These are phyloP conservation scores for Schwanniomyces pseudopolymorphus DNA, from an alignment of 805 yeast genomes.

Conservation along the genomic window DNA sequence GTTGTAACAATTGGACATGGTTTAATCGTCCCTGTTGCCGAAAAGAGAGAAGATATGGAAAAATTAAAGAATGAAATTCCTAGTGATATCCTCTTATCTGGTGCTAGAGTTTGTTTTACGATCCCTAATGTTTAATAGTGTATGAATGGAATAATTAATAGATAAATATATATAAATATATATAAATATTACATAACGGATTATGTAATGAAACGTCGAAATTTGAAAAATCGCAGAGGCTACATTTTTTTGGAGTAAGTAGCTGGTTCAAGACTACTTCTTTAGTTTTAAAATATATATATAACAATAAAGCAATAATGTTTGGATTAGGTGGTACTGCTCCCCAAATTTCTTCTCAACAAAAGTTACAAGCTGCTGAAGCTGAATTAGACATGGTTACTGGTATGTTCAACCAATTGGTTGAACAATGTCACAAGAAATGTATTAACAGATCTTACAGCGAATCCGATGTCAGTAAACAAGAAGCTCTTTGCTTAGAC, in stretches of 20 bases:
- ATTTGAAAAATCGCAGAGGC: constrained; percentile 5
- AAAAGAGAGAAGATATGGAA: constrained; percentile 25
- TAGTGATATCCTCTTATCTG: constrained; percentile 25
- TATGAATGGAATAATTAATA: not conserved
- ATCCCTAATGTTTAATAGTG: constrained; percentile 32
- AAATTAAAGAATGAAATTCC: constrained; percentile 17
- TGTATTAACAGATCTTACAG: constrained; percentile 69
- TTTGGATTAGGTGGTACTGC: constrained; percentile 76
- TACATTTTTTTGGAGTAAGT: not conserved
- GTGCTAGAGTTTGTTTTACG: constrained; percentile 34
- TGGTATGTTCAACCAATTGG: constrained; percentile 93
- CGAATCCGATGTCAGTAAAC: constrained; percentile 74
- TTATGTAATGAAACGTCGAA: constrained; percentile 4
- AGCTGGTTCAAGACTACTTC: constrained; percentile 3
- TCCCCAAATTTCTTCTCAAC: constrained; percentile 72
- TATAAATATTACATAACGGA: constrained; percentile 3
- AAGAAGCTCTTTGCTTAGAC: constrained; percentile 85
- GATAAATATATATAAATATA: not conserved
- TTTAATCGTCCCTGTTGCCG: constrained; percentile 29
- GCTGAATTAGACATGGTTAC: constrained; percentile 97
- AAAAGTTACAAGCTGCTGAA: constrained; percentile 87
- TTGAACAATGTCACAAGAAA: constrained; percentile 84
- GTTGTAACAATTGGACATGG: constrained; percentile 40
- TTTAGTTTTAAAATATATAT: not conserved
- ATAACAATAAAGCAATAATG: constrained; percentile 43